Conservation (phyloP, 2,329 filamentous ascomycete species). For the Exophiala lecanii-corni region DNA sequence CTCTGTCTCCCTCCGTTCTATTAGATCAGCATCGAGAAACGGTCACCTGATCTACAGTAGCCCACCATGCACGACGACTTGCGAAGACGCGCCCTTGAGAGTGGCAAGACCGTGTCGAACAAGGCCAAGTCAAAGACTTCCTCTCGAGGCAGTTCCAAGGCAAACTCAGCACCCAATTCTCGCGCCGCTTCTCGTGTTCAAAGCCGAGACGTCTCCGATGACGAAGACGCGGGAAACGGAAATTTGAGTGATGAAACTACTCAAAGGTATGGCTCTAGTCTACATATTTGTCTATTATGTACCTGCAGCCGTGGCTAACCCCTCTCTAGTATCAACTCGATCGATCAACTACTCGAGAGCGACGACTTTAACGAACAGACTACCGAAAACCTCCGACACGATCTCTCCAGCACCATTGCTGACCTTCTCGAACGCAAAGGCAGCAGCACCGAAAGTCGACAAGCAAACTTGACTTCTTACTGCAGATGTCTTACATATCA, state of each 20-base stretch:
- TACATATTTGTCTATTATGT: background rate
- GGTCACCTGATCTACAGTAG: no score
- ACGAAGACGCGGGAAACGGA: constrained; percentile 46
- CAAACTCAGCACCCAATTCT: constrained; percentile 49
- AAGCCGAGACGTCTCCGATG: constrained; percentile 55
- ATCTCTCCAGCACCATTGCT: constrained; percentile 62
- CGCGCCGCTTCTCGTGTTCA: constrained; percentile 50
- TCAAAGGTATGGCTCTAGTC: constrained; percentile 45
- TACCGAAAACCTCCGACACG: constrained; percentile 56
- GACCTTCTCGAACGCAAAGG: constrained; percentile 74
- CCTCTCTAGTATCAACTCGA: constrained; percentile 53
- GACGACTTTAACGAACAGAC: constrained; percentile 50
- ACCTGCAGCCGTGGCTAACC: constrained; percentile 7
- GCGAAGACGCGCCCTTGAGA: constrained; percentile 58
- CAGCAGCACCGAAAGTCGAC: constrained; percentile 66
- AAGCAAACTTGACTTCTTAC: constrained; percentile 59
- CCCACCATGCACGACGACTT: constrained; percentile 43
- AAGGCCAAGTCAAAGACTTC: constrained; percentile 53
- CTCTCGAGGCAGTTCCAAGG: constrained; percentile 50
- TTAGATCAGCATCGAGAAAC: no score
- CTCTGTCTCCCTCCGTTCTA: no score
- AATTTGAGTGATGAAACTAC: constrained; percentile 56
- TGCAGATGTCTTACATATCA: constrained; percentile 63
- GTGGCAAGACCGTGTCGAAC: constrained; percentile 59
- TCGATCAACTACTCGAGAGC: constrained; percentile 58